Conservation (phyloP, 2,329 filamentous ascomycete species). For the Cercospora brassicicola region DNA sequence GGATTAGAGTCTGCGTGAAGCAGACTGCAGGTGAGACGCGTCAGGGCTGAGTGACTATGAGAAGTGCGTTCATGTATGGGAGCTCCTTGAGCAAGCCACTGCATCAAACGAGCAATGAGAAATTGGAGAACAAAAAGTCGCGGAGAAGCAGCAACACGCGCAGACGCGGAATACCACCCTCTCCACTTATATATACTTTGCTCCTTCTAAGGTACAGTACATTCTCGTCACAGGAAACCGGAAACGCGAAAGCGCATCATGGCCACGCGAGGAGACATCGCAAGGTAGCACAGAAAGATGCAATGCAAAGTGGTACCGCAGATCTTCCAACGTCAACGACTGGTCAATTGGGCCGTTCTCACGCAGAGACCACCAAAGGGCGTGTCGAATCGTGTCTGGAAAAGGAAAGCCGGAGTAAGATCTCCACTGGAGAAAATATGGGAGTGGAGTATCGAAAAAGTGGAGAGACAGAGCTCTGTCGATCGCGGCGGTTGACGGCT, state of each 20-base stretch:
- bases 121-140: not conserved
- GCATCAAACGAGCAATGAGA: no score
- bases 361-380: no score
- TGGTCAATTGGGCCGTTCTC: not conserved
- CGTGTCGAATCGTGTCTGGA: not conserved
- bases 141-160: not conserved
- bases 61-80: not conserved
- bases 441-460: not conserved
- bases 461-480: not conserved
- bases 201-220: not conserved
- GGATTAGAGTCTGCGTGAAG: not conserved
- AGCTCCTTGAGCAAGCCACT: not conserved
- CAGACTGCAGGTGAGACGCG: not conserved
- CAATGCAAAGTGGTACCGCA: not conserved
- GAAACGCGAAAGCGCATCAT: not conserved
- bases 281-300: not conserved
- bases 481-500: constrained; percentile 5
- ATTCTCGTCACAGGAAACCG: not conserved
- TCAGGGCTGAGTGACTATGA: not conserved
- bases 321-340: not conserved
- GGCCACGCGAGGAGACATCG: not conserved
- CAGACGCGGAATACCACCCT: not conserved
- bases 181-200: not conserved
- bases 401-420: not conserved
- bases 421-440: not conserved